Base-by-base conservation (phyloP, 2,329 filamentous ascomycete species). In the Aspergillus glaucus region DNA sequence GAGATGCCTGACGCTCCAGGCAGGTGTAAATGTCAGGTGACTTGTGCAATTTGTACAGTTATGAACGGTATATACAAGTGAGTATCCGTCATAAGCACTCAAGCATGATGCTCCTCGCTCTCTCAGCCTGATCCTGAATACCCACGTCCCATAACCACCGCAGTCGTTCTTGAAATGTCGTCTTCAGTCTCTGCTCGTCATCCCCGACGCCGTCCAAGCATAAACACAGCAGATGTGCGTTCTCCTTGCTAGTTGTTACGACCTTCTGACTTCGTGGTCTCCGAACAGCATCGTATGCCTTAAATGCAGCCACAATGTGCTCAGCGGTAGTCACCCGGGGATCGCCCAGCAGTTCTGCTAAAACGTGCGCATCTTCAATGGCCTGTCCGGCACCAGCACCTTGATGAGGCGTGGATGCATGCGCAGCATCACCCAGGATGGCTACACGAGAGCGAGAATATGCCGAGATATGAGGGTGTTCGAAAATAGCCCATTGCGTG, bases 201-300 rank as follows among this genome's bases (percentile, higher is more conserved):
- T 61, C 56, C 0, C 54, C 56, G 1, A 66, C 61, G 0, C 58
- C 61, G 5, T 60, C 53, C 24, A 60, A 22, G 9, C 57, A 55
- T 26, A 68, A 48, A 30, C 60, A 63, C 3, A 64, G 48, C 3
- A 70, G 47, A 41, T 62, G 52, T 0, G 61, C 75, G 15, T 69
- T 69, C 14, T 76, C 66, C 39, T 68, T 68, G 48, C 78, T 81
- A 44, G 71, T 80, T 4, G 68, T 63, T 0, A 80, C 76, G 0
- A 80, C 61, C 59, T 70, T 72, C 50, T 79, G 75, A 7, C 70
- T 73, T 7, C 79, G 63, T 8, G 75, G 69, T 3, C 78, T 65
- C 1, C 81, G 67, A 3, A 75, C 64, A 8, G 61, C 63, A 52
- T 82, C 78, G 41, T 78, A 82, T 0, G 72, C 73, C n/a, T 65